Base-by-base conservation (phyloP, 768 basidiomycete genomes). In the Neoboletus subvelutipes region DNA sequence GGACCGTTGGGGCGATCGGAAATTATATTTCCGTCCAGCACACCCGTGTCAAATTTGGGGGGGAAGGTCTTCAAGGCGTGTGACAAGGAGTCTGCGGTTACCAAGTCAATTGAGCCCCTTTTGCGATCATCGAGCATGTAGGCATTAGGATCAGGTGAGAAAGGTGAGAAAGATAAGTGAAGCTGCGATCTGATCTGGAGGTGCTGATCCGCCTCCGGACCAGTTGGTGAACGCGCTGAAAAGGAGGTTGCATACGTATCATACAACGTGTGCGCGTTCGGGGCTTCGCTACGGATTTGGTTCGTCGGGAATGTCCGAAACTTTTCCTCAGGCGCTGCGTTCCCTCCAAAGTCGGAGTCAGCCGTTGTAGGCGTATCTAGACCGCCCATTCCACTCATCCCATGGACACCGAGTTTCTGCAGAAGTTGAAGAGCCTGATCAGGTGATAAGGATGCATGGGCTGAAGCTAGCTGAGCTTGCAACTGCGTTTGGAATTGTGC, bases 81-180 rank as follows among this genome's bases (percentile, higher is more conserved):
- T 22, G 81, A 73, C 48, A 83, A 69, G 12, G 69, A 49, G 49
- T 82, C 82, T n/a, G 72, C 59, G 50, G 72, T 73, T 39, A 73
- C 66, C 46, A 69, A 69, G 37, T 68, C 67, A 40, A 61, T 70
- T 31, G 71, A 73, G 52, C 74, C 77, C 57, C 74, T 77, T 42
- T 70, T 67, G 68, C 61, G 63, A 55, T 58, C 70, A 58, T 43
- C 68, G 69, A 57, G 78, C 75, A 5, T 67, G 64, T 75, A 75
- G 22, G 77, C 66, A 60, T 82, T 86, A 10, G 86, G 84, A 63
- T 91, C 89, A 10, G 89, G 89, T 1, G 90, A 91, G 73, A 92
- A 92, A 4, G 89, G 89, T 8, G 88, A 87, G 69, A 91, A 91
- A 56, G 70, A 64, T 9, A 63, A 64, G 28, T 57, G 59, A 28